Evolutionary conservation across 1,139 yeast species (phyloP), one percentile per base, ranked within the genome.

Genomic region (Ashbya aceris): DNA sequence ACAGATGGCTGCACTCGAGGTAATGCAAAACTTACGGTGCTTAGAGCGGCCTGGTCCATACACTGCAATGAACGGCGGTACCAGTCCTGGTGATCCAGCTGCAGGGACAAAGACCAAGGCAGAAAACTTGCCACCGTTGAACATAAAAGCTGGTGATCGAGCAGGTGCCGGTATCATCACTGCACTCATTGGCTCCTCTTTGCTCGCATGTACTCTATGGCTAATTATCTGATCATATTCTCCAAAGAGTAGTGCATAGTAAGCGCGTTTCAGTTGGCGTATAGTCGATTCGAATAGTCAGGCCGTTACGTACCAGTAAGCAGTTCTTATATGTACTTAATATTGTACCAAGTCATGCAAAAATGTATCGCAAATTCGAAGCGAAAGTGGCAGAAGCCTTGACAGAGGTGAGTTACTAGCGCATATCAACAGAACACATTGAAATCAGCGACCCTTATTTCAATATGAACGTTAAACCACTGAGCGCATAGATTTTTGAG

Each of bases 81-180:
- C 80, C 4, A 74, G 83, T 2, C 47, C 52, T 7, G 83, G 83
- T 50, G 67, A 73, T 50, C 76, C 77, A 31, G 73, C 76, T 36
- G 83, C 82, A 26, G 87, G 87, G 48, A 65, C 72, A 5, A 61
- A 61, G 45, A 55, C 64, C 10, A 44, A 52, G 11, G 54, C 63
- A 23, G 60, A 68, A 0, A 67, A 65, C 40, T 51, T 64, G 42
- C 57, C 67, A 8, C 69, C 83, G 4, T 68, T 86, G 52, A 55
- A 61, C 12, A 68, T 85, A 39, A 70, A 70, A 35, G 57, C 66
- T 1, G 83, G 81, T 40, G 96, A 86, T 58, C 74, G 66, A 48
- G 96, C 93, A 1, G 96, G 96, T 44, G 96, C 96, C 1, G 85
- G 91, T 38, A 75, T 87, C 40, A 76, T 87, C 46, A 89, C 96